These are phyloP conservation scores for Leccinum subgranulosum DNA, from an alignment of 768 basidiomycete species.

Conservation along the genomic window DNA sequence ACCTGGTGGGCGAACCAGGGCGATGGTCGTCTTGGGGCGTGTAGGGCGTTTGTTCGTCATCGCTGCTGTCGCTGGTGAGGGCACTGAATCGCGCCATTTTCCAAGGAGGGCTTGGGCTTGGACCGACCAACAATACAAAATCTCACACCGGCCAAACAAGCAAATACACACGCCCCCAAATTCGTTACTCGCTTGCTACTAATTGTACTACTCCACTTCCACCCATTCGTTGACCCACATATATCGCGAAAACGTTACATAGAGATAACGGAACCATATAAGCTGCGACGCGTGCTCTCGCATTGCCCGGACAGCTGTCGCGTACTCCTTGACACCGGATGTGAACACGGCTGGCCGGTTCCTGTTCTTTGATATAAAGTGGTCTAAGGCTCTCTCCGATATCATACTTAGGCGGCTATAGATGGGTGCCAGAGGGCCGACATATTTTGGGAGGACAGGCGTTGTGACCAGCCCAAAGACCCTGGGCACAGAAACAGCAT, in stretches of 20 bases:
- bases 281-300: conserved; percentile 69
- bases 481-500: conserved; percentile 30
- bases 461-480: conserved; percentile 63
- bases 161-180: conserved; percentile 9
- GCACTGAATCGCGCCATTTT: conserved; percentile 71
- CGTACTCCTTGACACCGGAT: conserved; percentile 55
- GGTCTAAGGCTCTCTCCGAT: conserved; percentile 4
- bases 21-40: conserved; percentile 20
- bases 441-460: conserved; percentile 58
- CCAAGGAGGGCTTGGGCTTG: conserved; percentile 1
- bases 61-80: conserved; percentile 53
- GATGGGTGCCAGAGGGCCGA: conserved; percentile 49
- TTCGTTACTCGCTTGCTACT: too few species aligned
- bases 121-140: conserved; percentile 22
- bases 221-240: conserved; percentile 93
- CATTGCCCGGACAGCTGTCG: conserved; percentile 65
- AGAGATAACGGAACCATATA: conserved; percentile 88
- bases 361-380: neutral
- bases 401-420: conserved; percentile 46
- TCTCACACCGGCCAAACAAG: conserved; percentile 29
- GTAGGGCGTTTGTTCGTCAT: conserved; percentile 44
- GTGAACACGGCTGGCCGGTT: conserved; percentile 41
- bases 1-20: conserved; percentile 18
- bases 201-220: conserved; percentile 35
- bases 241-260: conserved; percentile 75